These are phyloP conservation scores for Meyerozyma guilliermondii DNA, from an alignment of 1,139 yeast species.

Conservation along the genomic window DNA sequence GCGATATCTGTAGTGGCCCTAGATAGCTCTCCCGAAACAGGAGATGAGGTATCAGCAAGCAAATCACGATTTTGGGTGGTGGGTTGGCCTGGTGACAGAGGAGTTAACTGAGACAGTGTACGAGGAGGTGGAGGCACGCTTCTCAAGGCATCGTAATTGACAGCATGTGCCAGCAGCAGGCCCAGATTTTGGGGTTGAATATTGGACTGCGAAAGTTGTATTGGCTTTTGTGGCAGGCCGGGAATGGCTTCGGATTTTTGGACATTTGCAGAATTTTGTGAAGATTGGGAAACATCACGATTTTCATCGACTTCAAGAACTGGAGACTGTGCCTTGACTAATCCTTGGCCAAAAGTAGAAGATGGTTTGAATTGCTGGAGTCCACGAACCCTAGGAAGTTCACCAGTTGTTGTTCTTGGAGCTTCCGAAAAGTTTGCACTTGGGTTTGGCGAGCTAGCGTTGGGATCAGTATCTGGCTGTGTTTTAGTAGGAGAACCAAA, in stretches of 20 bases:
- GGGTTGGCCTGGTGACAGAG: conserved; percentile 9
- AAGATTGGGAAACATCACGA: not conserved
- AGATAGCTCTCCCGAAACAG: conserved; percentile 62
- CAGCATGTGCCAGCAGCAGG: conserved; percentile 12
- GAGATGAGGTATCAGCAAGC: conserved; percentile 49
- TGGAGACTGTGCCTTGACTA: conserved; percentile 19
- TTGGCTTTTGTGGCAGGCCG: not conserved
- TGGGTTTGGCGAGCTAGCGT: conserved; percentile 15
- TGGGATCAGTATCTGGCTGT: conserved; percentile 10
- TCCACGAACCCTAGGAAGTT: conserved; percentile 35
- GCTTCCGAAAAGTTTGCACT: conserved; percentile 11
- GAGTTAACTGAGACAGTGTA: conserved; percentile 8
- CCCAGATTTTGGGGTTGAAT: conserved; percentile 6
- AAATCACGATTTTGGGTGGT: conserved; percentile 39
- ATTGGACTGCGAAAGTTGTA: conserved; percentile 6
- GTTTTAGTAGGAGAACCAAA: conserved; percentile 32
- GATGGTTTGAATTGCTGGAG: conserved; percentile 49
- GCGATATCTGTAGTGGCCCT: conserved; percentile 84
- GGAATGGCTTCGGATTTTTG: not conserved
- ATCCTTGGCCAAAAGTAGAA: conserved; percentile 63
- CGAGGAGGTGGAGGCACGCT: conserved; percentile 45
- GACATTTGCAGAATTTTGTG: not conserved
- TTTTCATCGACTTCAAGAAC: not conserved
- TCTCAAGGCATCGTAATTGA: conserved; percentile 45
- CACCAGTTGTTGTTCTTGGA: conserved; percentile 19